phyloP scores from a whole-genome alignment of 1,284 basidiomycete species.

The Austroboletus olivaceoglutinosus region DNA sequence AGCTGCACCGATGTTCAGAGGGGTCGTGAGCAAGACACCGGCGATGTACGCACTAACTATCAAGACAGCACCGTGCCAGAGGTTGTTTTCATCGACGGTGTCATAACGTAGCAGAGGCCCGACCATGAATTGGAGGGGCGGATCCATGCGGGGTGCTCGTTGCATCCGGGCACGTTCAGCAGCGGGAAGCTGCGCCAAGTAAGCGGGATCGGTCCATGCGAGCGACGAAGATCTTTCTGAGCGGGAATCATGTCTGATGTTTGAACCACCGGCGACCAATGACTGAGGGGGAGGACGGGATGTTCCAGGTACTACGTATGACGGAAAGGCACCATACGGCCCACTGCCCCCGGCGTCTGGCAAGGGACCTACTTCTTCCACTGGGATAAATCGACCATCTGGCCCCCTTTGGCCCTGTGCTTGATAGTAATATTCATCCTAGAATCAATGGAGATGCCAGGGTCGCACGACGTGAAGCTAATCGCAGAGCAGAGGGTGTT shows the following conservation, averaged over 20 bases:
- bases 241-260: slow-evolving; percentile 7
- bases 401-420: slow-evolving; percentile 42
- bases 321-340: slow-evolving; percentile 53
- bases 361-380: slow-evolving; percentile 57
- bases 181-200: slow-evolving; percentile 53
- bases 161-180: slow-evolving; percentile 62
- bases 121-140: slow-evolving; percentile 75
- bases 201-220: slow-evolving; percentile 24
- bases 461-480: background rate
- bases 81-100: slow-evolving; percentile 70
- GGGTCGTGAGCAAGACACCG: slow-evolving; percentile 9
- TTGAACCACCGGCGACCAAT: slow-evolving; percentile 1
- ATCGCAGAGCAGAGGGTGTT: background rate
- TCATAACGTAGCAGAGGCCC: slow-evolving; percentile 93
- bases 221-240: slow-evolving; percentile 9
- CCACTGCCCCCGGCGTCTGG: slow-evolving; percentile 34
- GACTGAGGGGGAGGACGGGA: slow-evolving; percentile 15
- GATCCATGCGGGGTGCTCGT: slow-evolving; percentile 61
- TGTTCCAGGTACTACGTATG: slow-evolving; percentile 19
- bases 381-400: slow-evolving; percentile 52
- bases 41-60: slow-evolving; percentile 63
- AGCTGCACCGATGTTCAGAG: slow-evolving; percentile 44
- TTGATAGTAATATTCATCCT: slow-evolving; percentile 44
- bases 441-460: no score
- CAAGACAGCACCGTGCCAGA: slow-evolving; percentile 88